A percentile compares a stretch with the other conserved stretches of the same genome.
Evolutionary conservation across 805 yeast species (phyloP).

Genomic region (Lipomyces yamanashiensis): DNA sequence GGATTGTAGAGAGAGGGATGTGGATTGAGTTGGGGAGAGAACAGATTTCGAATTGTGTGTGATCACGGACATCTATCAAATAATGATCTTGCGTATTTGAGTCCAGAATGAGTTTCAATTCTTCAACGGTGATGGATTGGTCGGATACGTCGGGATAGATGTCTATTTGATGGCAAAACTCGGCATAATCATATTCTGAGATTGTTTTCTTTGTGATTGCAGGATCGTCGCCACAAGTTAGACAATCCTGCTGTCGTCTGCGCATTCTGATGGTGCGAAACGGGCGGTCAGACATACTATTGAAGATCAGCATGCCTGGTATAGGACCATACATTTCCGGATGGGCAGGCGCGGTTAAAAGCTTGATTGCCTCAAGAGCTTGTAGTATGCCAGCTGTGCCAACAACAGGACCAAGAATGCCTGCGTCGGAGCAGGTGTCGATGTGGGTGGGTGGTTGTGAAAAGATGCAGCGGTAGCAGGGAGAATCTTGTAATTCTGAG

Average conservation of each 20-base stretch:
- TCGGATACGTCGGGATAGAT: conserved; percentile 52
- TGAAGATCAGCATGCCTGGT: conserved; percentile 54
- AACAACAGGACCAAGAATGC: conserved; percentile 94
- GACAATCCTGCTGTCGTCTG: conserved; percentile 62
- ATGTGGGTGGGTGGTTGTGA: conserved; percentile 89
- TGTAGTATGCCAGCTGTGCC: conserved; percentile 88
- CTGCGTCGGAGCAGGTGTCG: conserved; percentile 88
- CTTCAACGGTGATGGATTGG: conserved; percentile 55
- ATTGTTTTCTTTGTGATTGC: conserved; percentile 56
- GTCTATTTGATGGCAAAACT: conserved; percentile 72
- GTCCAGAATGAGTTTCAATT: conserved; percentile 37
- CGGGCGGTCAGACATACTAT: conserved; percentile 59
- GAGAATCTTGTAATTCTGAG: conserved; percentile 52
- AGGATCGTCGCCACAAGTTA: conserved; percentile 64
- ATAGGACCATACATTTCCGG: conserved; percentile 64
- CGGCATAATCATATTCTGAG: conserved; percentile 61
- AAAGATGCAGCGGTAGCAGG: conserved; percentile 93
- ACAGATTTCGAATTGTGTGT: conserved; percentile 73
- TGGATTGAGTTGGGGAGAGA: conserved; percentile 63
- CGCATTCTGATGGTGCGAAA: conserved; percentile 82
- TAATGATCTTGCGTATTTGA: conserved; percentile 23
- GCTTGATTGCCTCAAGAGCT: conserved; percentile 84
- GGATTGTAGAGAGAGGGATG: conserved; percentile 56
- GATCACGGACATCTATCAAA: conserved; percentile 79
- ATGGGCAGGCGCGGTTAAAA: conserved; percentile 57